Conservation (phyloP, 73 alveolate genomes). For the Urostyla sp. region DNA sequence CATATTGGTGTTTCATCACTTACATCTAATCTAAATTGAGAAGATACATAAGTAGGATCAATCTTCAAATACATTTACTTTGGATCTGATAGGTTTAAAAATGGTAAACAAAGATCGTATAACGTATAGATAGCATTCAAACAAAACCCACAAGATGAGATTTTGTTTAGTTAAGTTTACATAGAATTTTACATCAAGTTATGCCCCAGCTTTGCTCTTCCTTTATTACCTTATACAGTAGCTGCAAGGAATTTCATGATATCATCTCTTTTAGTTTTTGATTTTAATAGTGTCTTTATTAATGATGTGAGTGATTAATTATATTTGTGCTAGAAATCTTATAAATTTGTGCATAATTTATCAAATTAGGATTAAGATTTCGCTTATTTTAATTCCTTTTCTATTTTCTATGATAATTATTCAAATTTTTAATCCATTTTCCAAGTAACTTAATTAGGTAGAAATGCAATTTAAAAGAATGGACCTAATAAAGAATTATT, state of each 20-base stretch:
- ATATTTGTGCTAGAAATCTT: constrained; percentile 39
- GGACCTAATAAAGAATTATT: constrained; percentile 61
- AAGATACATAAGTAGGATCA: constrained; percentile 66
- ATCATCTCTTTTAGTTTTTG: constrained; percentile 61
- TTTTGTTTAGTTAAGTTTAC: constrained; percentile 7
- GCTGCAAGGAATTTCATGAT: constrained; percentile 69
- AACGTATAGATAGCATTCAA: constrained; percentile 30
- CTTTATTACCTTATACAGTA: constrained; percentile 38
- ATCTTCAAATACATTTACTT: constrained; percentile 51
- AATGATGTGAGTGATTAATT: constrained; percentile 3
- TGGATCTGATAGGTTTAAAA: constrained; percentile 43
- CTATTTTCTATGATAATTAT: constrained; percentile 33
- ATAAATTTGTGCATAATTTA: constrained; percentile 49
- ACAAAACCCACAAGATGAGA: constrained; percentile 59
- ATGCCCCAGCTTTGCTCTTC: constrained; percentile 69
- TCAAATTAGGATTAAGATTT: constrained; percentile 47
- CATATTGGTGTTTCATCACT: constrained; percentile 71
- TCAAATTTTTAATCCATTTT: constrained; percentile 43
- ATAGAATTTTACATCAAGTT: constrained; percentile 40
- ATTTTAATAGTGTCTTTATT: constrained; percentile 51
- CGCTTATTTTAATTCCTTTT: constrained; percentile 39
- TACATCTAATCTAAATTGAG: constrained; percentile 53
- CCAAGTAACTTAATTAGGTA: constrained; percentile 29
- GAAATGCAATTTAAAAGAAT: constrained; percentile 41
- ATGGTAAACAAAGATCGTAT: constrained; percentile 65